Conservation (phyloP, 345 rosid genomes). For the Dovyalis caffra region DNA sequence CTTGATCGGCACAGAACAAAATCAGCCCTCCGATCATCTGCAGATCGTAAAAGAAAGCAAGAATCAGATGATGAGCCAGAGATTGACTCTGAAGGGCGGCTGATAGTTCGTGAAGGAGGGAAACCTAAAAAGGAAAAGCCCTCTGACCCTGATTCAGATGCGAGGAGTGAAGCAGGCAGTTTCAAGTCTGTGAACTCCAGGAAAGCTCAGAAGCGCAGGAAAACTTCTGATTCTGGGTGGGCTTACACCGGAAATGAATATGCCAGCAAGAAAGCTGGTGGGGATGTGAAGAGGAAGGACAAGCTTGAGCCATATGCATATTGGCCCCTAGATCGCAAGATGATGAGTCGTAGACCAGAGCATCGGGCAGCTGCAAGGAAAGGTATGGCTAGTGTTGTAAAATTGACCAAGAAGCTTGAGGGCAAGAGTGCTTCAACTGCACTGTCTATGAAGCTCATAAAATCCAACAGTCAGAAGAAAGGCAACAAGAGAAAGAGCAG, state of each 20-base stretch:
- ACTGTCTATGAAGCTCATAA: conserved; percentile 42
- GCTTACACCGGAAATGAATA: conserved; percentile 87
- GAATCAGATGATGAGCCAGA: conserved; percentile 84
- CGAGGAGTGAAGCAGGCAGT: conserved; percentile 60
- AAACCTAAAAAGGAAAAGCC: conserved; percentile 42
- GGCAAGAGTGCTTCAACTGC: conserved; percentile 67
- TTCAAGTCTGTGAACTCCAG: conserved; percentile 38
- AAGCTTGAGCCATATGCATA: conserved; percentile 95
- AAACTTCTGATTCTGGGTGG: conserved; percentile 74
- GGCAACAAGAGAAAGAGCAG: conserved; percentile 40
- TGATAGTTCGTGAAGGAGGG: conserved; percentile 58
- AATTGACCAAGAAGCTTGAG: conserved; percentile 70
- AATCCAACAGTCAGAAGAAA: conserved; percentile 36
- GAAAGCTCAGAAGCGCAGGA: conserved; percentile 64
- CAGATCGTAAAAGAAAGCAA: conserved; percentile 48
- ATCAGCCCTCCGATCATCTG: conserved; percentile 66
- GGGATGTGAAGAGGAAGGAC: conserved; percentile 81
- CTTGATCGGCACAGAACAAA: conserved; percentile 77
- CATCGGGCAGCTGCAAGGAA: conserved; percentile 81
- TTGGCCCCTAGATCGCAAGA: conserved; percentile 96
- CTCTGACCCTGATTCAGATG: conserved; percentile 48
- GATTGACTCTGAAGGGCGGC: conserved; percentile 78
- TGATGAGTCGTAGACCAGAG: conserved; percentile 91
- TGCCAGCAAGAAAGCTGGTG: conserved; percentile 83
- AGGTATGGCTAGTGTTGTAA: conserved; percentile 86